Evolutionary conservation across 169 alveolate genomes (phyloP).

Genomic region (Plasmodium billcollinsi): DNA sequence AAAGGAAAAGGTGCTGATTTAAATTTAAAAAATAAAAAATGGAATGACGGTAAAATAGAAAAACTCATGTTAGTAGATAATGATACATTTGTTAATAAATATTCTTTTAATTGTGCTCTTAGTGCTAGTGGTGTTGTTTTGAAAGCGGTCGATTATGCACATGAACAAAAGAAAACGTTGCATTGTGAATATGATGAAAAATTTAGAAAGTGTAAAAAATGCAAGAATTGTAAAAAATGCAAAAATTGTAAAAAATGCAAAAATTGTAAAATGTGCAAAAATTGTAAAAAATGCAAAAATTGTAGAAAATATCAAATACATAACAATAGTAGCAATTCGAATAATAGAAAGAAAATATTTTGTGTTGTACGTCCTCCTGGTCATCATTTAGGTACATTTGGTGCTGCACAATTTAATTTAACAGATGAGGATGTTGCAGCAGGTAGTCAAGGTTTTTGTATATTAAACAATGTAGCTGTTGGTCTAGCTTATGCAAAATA

Average conservation of each 20-base stretch:
- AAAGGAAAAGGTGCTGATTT: constrained; percentile 45
- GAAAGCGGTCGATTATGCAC: constrained; percentile 58
- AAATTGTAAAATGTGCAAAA: no score
- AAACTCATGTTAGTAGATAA: constrained; percentile 47
- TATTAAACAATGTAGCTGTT: constrained; percentile 97
- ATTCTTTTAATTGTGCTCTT: constrained; percentile 66
- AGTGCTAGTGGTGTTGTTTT: constrained; percentile 74
- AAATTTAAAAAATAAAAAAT: constrained; percentile 90
- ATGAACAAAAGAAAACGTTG: constrained; percentile 12
- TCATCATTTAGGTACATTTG: constrained; percentile 98
- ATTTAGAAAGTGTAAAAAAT: no score
- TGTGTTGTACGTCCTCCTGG: constrained; percentile 98
- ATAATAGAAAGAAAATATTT: constrained; percentile 69
- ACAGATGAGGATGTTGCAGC: constrained; percentile 87
- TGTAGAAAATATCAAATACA: no score
- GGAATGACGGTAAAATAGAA: constrained; percentile 27
- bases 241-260: no score
- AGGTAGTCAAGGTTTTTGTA: constrained; percentile 98
- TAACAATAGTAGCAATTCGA: no score
- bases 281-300: no score
- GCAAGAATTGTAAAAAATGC: no score
- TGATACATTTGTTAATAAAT: constrained; percentile 72
- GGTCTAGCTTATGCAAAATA: constrained; percentile 97
- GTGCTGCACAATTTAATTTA: constrained; percentile 90
- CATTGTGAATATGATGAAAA: no score